These are phyloP conservation scores for Aspergillus novofumigatus DNA, from an alignment of 2,329 filamentous ascomycete species.

Conservation along the genomic window DNA sequence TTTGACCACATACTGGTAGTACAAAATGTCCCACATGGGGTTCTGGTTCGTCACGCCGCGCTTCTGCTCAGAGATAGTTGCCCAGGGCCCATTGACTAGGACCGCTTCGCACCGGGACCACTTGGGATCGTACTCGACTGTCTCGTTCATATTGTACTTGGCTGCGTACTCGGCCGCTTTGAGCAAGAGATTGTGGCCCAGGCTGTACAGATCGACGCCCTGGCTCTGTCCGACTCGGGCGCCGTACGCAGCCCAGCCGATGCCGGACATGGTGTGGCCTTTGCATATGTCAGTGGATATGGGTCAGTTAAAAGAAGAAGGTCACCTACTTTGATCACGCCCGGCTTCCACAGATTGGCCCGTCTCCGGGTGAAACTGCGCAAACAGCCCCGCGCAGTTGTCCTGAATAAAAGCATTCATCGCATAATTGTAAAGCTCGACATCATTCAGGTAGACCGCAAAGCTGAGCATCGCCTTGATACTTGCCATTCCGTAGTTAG, in stretches of 20 bases:
- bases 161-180: slow-evolving; percentile 38
- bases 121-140: slow-evolving; percentile 32
- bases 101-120: slow-evolving; percentile 40
- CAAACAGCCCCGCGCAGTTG: slow-evolving; percentile 31
- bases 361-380: slow-evolving; percentile 27
- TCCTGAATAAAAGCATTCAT: slow-evolving; percentile 35
- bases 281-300: background rate
- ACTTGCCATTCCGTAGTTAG: slow-evolving; percentile 42
- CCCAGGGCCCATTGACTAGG: slow-evolving; percentile 39
- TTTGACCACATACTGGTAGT: slow-evolving; percentile 32
- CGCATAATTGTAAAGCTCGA: slow-evolving; percentile 41
- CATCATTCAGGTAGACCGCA: slow-evolving; percentile 41
- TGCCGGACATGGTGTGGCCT: slow-evolving; percentile 26
- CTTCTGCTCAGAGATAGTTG: slow-evolving; percentile 18
- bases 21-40: slow-evolving; percentile 21
- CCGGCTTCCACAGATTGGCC: slow-evolving; percentile 38
- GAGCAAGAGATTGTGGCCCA: slow-evolving; percentile 31
- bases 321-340: slow-evolving; percentile 28
- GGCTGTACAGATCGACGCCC: slow-evolving; percentile 31
- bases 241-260: slow-evolving; percentile 35
- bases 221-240: slow-evolving; percentile 34
- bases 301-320: background rate
- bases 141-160: slow-evolving; percentile 36
- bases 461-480: slow-evolving; percentile 39
- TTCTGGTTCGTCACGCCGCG: slow-evolving; percentile 15